These are phyloP conservation scores for Breviolum minutum DNA, from an alignment of 73 alveolate species.

Conservation along the genomic window DNA sequence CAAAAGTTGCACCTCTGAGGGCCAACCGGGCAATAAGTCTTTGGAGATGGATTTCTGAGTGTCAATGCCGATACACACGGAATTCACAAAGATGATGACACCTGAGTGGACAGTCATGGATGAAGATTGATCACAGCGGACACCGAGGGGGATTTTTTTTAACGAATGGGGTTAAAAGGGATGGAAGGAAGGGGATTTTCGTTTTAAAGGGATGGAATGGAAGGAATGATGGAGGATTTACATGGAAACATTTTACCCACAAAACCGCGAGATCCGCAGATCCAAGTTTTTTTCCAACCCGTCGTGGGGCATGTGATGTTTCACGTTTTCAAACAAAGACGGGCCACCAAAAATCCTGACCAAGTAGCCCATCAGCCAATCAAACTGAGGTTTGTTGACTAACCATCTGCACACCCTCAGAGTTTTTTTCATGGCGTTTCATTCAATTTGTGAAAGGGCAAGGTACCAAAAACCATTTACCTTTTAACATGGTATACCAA, in stretches of 20 bases:
- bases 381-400: conserved; percentile 27
- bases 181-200: too few species aligned
- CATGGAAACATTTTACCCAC: too few species aligned
- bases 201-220: too few species aligned
- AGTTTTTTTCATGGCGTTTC: not conserved
- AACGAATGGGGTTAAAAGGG: too few species aligned
- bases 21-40: conserved; percentile 33
- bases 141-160: too few species aligned
- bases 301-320: too few species aligned
- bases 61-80: conserved; percentile 30
- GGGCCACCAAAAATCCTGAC: not conserved
- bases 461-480: not conserved
- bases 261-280: too few species aligned
- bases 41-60: conserved; percentile 31
- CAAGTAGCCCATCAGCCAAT: conserved; percentile 30
- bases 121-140: too few species aligned
- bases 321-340: not conserved
- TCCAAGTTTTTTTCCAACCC: too few species aligned
- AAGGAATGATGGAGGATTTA: too few species aligned
- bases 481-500: not conserved
- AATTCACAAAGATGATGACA: conserved; percentile 19
- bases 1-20: not conserved
- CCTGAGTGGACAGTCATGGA: too few species aligned
- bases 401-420: conserved; percentile 16
- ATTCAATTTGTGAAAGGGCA: not conserved